Evolutionary conservation across 2,329 filamentous ascomycete genomes (phyloP).

Genomic region (Botrytis galanthina): DNA sequence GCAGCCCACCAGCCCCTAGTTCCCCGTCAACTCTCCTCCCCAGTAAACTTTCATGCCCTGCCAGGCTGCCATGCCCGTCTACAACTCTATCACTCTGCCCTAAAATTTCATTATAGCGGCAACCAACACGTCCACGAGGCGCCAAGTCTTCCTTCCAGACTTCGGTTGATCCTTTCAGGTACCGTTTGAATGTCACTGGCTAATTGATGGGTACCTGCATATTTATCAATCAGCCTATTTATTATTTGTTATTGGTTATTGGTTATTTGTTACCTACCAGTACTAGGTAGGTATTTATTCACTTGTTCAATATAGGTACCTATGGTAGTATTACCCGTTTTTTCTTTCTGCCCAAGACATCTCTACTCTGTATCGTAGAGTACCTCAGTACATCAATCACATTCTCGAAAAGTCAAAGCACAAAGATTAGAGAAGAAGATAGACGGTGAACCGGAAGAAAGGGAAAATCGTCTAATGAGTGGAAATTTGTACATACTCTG

Average conservation of each 20-base stretch:
- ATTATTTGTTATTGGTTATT: background rate
- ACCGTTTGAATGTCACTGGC: background rate
- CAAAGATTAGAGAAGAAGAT: background rate
- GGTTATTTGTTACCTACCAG: background rate
- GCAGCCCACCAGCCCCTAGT: no score
- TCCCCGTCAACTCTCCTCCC: background rate
- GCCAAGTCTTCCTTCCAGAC: background rate
- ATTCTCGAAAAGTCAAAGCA: background rate
- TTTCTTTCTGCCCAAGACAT: background rate
- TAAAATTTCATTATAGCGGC: background rate
- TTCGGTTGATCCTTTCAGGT: background rate
- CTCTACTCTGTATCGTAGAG: no score
- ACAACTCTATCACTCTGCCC: background rate
- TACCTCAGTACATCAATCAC: background rate
- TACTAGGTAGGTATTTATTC: no score
- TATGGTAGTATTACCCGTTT: no score
- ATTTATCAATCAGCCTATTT: background rate
- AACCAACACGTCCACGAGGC: background rate
- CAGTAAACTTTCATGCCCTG: background rate
- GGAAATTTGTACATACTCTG: background rate
- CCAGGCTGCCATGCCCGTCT: background rate
- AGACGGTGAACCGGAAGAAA: background rate
- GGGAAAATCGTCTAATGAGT: background rate
- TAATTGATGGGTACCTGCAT: background rate
- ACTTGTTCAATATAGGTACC: no score